Evolutionary conservation across 768 basidiomycete genomes (phyloP).

Genomic region (Naematelia encephala): DNA sequence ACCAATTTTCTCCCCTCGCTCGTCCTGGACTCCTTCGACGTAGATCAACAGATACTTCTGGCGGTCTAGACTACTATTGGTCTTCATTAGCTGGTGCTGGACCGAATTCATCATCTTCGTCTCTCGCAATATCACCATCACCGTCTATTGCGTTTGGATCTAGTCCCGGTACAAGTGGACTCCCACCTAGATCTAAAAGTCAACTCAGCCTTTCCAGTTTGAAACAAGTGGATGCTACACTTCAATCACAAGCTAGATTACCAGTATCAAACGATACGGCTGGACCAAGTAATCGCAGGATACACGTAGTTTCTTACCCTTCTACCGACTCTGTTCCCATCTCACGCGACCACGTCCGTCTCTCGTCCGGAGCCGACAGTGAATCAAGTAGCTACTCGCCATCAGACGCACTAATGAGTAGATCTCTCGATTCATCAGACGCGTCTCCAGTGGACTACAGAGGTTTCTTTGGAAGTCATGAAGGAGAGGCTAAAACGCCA

Average conservation of each 20-base stretch:
- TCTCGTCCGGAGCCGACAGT: not conserved
- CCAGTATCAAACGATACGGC: not conserved
- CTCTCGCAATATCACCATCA: constrained; percentile 27
- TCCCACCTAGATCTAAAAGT: not conserved
- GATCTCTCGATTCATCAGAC: not conserved
- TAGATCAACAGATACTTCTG: constrained; percentile 32
- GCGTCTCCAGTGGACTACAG: not conserved
- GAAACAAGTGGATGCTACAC: not conserved
- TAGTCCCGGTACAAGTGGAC: not conserved
- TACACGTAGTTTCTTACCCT: constrained; percentile 8
- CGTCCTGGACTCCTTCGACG: constrained; percentile 18
- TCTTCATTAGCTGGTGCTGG: constrained; percentile 30
- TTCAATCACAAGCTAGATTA: not conserved
- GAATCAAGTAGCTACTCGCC: not conserved
- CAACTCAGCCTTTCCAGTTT: not conserved
- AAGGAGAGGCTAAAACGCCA: not conserved
- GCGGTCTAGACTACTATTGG: constrained; percentile 40
- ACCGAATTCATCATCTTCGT: constrained; percentile 30
- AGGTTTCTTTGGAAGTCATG: not conserved
- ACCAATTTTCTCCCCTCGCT: constrained; percentile 5
- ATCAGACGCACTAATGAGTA: not conserved
- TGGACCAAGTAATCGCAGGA: constrained; percentile 10
- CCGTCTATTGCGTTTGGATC: constrained; percentile 1
- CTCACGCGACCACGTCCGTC: not conserved
- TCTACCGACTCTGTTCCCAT: constrained; percentile 1